Evolutionary conservation across 768 basidiomycete genomes (phyloP), one percentile per base, ranked within the genome.

Genomic region (Boletus rex-veris): DNA sequence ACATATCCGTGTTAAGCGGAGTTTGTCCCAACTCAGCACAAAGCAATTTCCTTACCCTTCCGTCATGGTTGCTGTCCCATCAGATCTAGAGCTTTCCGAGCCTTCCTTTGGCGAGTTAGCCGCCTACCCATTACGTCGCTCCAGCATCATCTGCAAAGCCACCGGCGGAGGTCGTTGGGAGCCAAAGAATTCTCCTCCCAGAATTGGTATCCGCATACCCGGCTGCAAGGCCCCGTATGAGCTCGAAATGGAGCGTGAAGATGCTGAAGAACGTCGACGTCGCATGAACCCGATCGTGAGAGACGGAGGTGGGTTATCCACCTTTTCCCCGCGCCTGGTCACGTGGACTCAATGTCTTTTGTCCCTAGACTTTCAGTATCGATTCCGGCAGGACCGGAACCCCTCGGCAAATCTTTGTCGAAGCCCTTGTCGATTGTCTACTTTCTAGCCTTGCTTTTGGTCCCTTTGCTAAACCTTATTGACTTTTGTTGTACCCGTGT

Each of bases 161-260:
- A 80, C 82, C 18, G 89, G 90, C 43, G 88, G 88, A 14, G 89
- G 89, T 15, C 82, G 90, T 33, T 91, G 89, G 89, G 80, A 81
- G 58, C 89, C 90, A 33, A 85, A 84, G 62, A 78, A 77, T 30
- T 69, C 71, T 10, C 72, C 77, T 2, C 72, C 71, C 0, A 62
- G 57, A 50, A 62, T 67, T 3, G 65, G 84, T 12, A 69, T 82
- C n/a, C 80, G 82, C 35, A 67, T 83, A 39, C 84, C 84, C 2
- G 87, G 87, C 9, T 77, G 77, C 61, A 88, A 87, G 62, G 80
- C 86, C 0, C 77, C 74, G 5, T 90, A 77, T 54, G 86, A 90
- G 65, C 68, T 88, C 19, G 81, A 85, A 61, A 80, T 88, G 73
- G 88, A 90, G 65, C 76, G 75, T 24, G 79, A 85, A 64, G 85